Conservation (phyloP, 306 rosid species). For the barrel medic (Medicago truncatula) region MtrunA17r5.0-ANR NC_053048.1:45831501-45832000, state of each 20-base stretch:
- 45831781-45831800: slow-evolving; percentile 27
- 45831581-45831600: slow-evolving; percentile 62
- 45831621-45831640: slow-evolving; percentile 77
- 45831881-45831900: slow-evolving; percentile 64
- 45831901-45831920: slow-evolving; percentile 61
- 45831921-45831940: slow-evolving; percentile 62
- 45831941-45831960: slow-evolving; percentile 55
- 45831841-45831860: slow-evolving; percentile 32
- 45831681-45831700: slow-evolving; percentile 55
- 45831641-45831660: slow-evolving; percentile 75
- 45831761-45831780: slow-evolving; percentile 32
- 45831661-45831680: slow-evolving; percentile 74
- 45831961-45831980: slow-evolving; percentile 55
- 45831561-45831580: slow-evolving; percentile 55
- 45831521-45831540: slow-evolving; percentile 78
- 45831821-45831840: slow-evolving; percentile 20
- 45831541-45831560: slow-evolving; percentile 75
- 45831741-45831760: slow-evolving; percentile 32
- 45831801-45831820: slow-evolving; percentile 20
- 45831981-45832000: slow-evolving; percentile 74
- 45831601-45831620: slow-evolving; percentile 75
- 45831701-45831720: slow-evolving; percentile 8
- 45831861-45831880: slow-evolving; percentile 60
- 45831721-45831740: slow-evolving; percentile 15
- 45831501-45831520: slow-evolving; percentile 61